Percentiles rank a stretch among this genome's conserved stretches.
Evolutionary conservation across 352 stramenopile species (phyloP).

Genomic region (Globisporangium irregulare): DNA sequence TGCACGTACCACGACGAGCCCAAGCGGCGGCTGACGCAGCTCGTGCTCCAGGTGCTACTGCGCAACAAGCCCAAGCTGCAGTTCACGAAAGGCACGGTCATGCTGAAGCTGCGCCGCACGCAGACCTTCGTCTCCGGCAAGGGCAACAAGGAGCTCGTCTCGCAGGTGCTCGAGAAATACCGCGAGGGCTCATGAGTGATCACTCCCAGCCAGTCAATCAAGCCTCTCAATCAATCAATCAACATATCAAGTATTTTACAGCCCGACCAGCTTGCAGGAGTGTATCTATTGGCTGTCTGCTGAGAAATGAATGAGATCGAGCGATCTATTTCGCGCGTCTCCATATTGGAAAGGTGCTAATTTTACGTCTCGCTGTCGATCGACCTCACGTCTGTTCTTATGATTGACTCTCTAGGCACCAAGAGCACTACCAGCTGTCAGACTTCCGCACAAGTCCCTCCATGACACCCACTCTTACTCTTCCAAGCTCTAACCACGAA

Average conservation of each 20-base stretch:
- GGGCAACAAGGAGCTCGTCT: constrained; percentile 48
- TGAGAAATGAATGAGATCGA: constrained; percentile 4
- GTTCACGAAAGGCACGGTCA: constrained; percentile 47
- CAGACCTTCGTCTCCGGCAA: constrained; percentile 30
- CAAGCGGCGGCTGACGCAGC: constrained; percentile 36
- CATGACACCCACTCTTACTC: neutral
- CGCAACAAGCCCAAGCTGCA: constrained; percentile 42
- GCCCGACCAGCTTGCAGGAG: neutral
- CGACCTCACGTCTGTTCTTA: neutral
- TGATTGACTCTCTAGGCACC: neutral
- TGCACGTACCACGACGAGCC: constrained; percentile 52
- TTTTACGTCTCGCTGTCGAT: neutral
- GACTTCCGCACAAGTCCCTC: neutral
- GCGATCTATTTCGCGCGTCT: constrained; percentile 3
- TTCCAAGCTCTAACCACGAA: neutral
- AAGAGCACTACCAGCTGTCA: neutral
- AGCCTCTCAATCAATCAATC: neutral
- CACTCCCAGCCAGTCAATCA: neutral
- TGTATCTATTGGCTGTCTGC: neutral
- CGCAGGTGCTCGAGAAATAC: constrained; percentile 35
- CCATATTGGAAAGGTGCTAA: neutral
- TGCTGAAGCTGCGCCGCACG: constrained; percentile 21
- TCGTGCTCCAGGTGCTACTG: constrained; percentile 56
- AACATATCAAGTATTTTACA: constrained; percentile 8
- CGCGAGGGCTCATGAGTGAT: constrained; percentile 18